Evolutionary conservation across 805 yeast genomes (phyloP).

Genomic region (Pichia manshurica): DNA sequence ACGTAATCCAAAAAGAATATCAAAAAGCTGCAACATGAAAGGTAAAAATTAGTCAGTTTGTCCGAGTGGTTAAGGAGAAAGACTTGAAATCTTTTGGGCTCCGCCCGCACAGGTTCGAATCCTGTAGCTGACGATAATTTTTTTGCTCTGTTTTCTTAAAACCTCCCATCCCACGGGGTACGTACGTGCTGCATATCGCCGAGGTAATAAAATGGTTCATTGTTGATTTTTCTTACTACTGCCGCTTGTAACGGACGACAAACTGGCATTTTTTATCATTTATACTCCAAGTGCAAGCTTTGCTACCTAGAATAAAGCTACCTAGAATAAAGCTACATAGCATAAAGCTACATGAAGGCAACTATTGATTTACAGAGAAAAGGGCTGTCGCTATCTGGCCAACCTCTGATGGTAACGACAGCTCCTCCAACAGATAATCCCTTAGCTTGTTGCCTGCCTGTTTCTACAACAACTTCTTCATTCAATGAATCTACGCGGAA

Average conservation of each 20-base stretch:
- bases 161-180: no score
- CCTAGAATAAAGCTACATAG: no score
- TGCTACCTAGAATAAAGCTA: no score
- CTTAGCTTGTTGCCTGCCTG: constrained; percentile 14
- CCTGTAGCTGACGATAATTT: constrained; percentile 18
- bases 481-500: neutral
- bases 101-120: constrained; percentile 19
- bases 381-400: constrained; percentile 10
- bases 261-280: no score
- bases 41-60: constrained; percentile 13
- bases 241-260: no score
- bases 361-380: constrained; percentile 1
- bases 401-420: constrained; percentile 7
- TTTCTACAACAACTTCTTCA: constrained; percentile 15
- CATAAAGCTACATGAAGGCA: constrained; percentile 6
- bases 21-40: no score
- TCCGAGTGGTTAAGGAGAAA: constrained; percentile 20
- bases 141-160: neutral
- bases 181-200: no score
- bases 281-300: no score
- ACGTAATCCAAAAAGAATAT: no score
- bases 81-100: constrained; percentile 19
- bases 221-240: no score
- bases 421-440: neutral
- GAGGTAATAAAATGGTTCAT: no score